A percentile compares a stretch with the other conserved stretches of the same genome.
These are phyloP conservation scores for Talaromyces trachyspermus DNA, from an alignment of 495 filamentous ascomycete species.

Conservation along the genomic window DNA sequence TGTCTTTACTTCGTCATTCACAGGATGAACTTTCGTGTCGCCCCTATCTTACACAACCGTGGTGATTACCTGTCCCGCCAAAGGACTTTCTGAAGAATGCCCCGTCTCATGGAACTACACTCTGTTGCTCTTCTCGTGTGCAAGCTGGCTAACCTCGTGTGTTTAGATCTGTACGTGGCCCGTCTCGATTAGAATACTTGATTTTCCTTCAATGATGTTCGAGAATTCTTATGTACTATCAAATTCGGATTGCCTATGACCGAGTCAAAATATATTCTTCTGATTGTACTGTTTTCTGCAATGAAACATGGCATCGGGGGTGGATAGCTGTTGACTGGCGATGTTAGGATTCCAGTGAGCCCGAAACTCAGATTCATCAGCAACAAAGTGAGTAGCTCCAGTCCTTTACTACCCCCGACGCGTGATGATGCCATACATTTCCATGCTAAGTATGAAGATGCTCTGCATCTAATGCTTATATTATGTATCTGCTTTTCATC, in stretches of 20 bases:
- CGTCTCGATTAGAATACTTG: neutral
- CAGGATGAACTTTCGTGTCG: constrained; percentile 87
- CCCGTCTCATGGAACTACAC: too few species aligned
- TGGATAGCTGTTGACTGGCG: neutral
- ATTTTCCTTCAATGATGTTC: constrained; percentile 43
- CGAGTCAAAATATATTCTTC: constrained; percentile 18
- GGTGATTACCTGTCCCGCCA: constrained; percentile 91
- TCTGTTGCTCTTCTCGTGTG: too few species aligned
- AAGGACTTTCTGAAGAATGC: constrained; percentile 69
- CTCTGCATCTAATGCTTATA: constrained; percentile 57
- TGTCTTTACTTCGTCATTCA: constrained; percentile 15
- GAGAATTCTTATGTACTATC: constrained; percentile 54
- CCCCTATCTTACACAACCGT: constrained; percentile 81
- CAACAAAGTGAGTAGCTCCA: neutral
- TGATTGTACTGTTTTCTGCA: neutral
- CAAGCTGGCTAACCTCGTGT: constrained; percentile 22
- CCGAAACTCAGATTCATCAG: too few species aligned
- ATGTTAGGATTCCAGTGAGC: too few species aligned
- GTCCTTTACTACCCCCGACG: neutral
- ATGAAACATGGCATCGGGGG: neutral
- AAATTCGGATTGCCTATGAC: constrained; percentile 52
- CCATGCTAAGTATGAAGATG: constrained; percentile 89
- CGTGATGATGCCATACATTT: constrained; percentile 69
- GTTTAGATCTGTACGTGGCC: neutral
- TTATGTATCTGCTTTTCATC: constrained; percentile 86